Evolutionary conservation across 768 basidiomycete species (phyloP).

Genomic region (Mycena sanguinolenta): DNA sequence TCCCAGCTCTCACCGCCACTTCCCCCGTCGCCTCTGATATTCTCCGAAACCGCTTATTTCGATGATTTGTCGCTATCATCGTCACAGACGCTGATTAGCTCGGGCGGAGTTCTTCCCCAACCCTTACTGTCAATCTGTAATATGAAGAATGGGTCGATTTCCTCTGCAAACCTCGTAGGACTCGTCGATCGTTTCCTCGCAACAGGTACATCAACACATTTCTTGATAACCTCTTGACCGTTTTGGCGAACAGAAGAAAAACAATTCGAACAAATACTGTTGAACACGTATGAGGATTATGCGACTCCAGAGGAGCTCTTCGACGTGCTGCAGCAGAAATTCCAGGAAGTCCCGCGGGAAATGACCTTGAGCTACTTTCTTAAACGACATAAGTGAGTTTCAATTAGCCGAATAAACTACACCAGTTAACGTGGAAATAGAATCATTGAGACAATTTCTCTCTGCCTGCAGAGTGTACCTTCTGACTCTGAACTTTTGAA

Average conservation of each 20-base stretch:
- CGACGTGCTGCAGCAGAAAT: not conserved
- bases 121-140: not conserved
- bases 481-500: not conserved
- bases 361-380: not conserved
- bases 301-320: not conserved
- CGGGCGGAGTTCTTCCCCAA: no score
- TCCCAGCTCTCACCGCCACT: no score
- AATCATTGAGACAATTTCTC: not conserved
- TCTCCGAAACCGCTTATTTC: not conserved
- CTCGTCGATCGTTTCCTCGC: slow-evolving; percentile 3
- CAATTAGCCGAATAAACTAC: not conserved
- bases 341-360: not conserved
- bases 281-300: slow-evolving; percentile 1
- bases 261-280: not conserved
- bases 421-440: not conserved
- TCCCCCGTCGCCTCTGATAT: not conserved
- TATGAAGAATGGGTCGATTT: not conserved
- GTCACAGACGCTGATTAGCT: not conserved
- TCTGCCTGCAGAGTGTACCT: not conserved
- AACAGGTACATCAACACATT: slow-evolving; percentile 4
- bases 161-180: not conserved
- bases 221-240: not conserved
- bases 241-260: not conserved
- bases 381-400: not conserved
- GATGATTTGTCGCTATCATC: not conserved